Percentiles rank a stretch among this genome's conserved stretches.
phyloP scores from a whole-genome alignment of 192 early-diverging fungal species.

The Coemansia sp. region DNA sequence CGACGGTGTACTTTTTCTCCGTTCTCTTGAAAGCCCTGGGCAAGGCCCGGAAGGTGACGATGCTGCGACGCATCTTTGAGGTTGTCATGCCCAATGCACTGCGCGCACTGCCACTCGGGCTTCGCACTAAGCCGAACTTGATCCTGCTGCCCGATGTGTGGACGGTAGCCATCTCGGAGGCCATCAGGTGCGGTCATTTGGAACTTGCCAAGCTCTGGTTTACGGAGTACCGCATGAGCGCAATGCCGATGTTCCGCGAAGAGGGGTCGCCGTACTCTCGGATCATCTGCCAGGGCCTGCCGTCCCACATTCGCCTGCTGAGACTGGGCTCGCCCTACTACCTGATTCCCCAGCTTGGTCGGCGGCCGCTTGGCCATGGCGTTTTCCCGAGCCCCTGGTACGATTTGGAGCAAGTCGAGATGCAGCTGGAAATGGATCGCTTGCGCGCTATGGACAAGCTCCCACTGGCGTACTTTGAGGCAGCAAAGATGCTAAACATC shows the following conservation, averaged over 20 bases:
- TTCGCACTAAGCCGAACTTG: conserved; percentile 21
- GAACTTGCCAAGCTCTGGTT: conserved; percentile 39
- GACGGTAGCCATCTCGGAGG: conserved; percentile 29
- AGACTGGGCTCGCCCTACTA: conserved; percentile 33
- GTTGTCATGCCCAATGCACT: conserved; percentile 20
- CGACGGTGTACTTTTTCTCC: conserved; percentile 22
- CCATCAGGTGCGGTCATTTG: conserved; percentile 11
- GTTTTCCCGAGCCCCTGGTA: conserved; percentile 16
- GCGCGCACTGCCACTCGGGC: conserved; percentile 21
- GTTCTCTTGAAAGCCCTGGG: conserved; percentile 23
- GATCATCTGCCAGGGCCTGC: conserved; percentile 2
- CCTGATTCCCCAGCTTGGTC: conserved; percentile 5
- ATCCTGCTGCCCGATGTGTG: conserved; percentile 30
- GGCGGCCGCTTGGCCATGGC: conserved; percentile 1
- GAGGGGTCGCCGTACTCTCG: conserved; percentile 38
- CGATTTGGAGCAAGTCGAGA: conserved; percentile 32
- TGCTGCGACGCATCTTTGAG: conserved; percentile 32
- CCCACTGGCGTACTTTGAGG: conserved; percentile 23
- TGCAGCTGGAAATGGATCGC: conserved; percentile 42
- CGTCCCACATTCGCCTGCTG: conserved; percentile 24
- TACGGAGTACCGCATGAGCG: conserved; percentile 48
- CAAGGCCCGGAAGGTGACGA: conserved; percentile 6
- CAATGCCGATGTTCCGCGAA: conserved; percentile 45
- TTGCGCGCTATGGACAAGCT: conserved; percentile 47
- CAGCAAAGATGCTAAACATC: conserved; percentile 32